Percentiles rank a stretch among this genome's conserved stretches.
Conservation (phyloP, 108 stramenopile species). For the Nitzschia inconspicua region DNA sequence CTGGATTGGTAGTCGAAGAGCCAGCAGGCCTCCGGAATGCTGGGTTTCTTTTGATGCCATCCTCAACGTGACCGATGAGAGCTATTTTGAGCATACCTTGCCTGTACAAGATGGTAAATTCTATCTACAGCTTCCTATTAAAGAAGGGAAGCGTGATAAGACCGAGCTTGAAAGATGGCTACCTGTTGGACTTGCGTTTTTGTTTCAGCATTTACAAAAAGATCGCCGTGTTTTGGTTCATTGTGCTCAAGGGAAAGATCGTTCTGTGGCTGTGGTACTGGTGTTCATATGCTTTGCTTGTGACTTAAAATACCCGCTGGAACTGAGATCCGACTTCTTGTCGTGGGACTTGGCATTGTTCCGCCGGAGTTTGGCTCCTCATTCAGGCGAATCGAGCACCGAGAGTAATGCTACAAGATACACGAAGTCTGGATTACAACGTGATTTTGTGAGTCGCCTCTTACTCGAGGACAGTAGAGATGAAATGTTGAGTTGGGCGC, state of each 20-base stretch:
- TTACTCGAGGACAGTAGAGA: not conserved
- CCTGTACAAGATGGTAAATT: not conserved
- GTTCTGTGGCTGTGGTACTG: slow-evolving; percentile 69
- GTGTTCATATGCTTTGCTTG: slow-evolving; percentile 40
- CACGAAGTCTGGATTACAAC: not conserved
- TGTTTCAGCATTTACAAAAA: slow-evolving; percentile 31
- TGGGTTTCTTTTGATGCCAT: slow-evolving; percentile 71
- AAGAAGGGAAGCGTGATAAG: slow-evolving; percentile 71
- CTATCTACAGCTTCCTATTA: slow-evolving; percentile 68
- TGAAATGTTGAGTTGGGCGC: not conserved
- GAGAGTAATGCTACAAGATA: not conserved
- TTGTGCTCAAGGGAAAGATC: slow-evolving; percentile 80
- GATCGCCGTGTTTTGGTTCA: slow-evolving; percentile 56
- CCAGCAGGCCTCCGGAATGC: slow-evolving; percentile 65
- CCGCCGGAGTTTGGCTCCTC: not conserved
- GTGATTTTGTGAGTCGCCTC: not conserved
- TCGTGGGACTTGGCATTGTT: not conserved
- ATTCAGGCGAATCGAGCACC: not conserved
- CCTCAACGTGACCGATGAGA: slow-evolving; percentile 66
- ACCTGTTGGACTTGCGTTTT: slow-evolving; percentile 64
- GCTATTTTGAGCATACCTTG: slow-evolving; percentile 45
- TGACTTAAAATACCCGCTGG: slow-evolving; percentile 15
- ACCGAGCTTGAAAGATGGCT: slow-evolving; percentile 61
- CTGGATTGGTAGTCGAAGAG: slow-evolving; percentile 68
- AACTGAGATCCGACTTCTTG: not conserved